Conservation (phyloP, 768 basidiomycete genomes). For the Boletus tomentosulus region DNA sequence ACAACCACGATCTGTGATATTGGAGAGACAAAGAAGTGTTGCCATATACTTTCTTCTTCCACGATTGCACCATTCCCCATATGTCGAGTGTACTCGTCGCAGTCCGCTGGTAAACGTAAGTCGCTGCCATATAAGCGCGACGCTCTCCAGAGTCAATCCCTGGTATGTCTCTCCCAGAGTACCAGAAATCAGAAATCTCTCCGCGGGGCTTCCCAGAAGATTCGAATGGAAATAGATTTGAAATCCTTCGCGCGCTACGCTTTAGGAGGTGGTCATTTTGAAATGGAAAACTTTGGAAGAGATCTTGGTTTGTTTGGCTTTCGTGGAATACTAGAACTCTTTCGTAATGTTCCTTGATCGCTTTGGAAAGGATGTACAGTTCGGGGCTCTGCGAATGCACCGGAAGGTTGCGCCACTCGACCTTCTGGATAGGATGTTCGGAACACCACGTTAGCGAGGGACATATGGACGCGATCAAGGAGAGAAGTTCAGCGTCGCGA, state of each 20-base stretch:
- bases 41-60: conserved; percentile 20
- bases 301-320: background rate
- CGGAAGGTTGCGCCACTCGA: conserved; percentile 24
- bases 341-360: conserved; percentile 26
- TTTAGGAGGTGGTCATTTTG: conserved; percentile 3
- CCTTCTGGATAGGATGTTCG: conserved; percentile 35
- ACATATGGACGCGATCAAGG: conserved; percentile 30
- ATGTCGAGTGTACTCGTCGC: background rate
- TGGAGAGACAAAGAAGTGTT: conserved; percentile 37
- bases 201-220: background rate
- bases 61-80: conserved; percentile 4
- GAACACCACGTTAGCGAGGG: conserved; percentile 36
- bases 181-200: conserved; percentile 2
- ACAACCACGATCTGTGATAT: conserved; percentile 25
- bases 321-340: conserved; percentile 9
- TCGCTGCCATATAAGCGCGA: conserved; percentile 8
- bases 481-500: conserved; percentile 29
- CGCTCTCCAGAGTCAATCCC: background rate
- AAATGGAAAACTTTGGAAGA: conserved; percentile 1
- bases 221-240: background rate
- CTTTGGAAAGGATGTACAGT: conserved; percentile 19
- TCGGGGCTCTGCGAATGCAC: conserved; percentile 28
- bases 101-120: background rate
- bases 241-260: conserved; percentile 10
- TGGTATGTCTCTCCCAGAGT: background rate